Evolutionary conservation across 306 rosid genomes (phyloP).

Genomic region (Cucumis cinereus): DNA sequence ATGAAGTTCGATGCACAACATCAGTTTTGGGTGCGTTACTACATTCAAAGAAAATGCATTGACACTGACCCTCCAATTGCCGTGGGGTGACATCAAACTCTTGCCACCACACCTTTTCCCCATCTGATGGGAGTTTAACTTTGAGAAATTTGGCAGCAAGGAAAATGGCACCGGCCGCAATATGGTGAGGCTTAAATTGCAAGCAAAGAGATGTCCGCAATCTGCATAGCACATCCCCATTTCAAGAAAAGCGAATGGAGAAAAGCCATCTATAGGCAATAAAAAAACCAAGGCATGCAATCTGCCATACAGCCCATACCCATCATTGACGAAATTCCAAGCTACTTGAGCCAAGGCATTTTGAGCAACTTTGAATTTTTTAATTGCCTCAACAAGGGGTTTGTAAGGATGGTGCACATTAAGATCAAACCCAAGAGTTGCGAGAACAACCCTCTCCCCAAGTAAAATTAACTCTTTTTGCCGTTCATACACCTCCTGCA

Average conservation of each 20-base stretch:
- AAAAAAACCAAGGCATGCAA: slow-evolving; percentile 25
- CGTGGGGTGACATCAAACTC: slow-evolving; percentile 99
- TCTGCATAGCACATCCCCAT: slow-evolving; percentile 62
- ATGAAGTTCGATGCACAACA: slow-evolving; percentile 19
- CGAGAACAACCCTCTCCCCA: slow-evolving; percentile 96
- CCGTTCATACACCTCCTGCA: slow-evolving; percentile 93
- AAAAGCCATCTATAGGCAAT: slow-evolving; percentile 30
- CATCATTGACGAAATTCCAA: slow-evolving; percentile 98
- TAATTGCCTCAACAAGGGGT: slow-evolving; percentile 97
- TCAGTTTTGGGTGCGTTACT: slow-evolving; percentile 16
- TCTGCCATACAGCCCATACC: slow-evolving; percentile 44
- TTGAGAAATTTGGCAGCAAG: slow-evolving; percentile 98
- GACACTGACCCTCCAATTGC: slow-evolving; percentile 98
- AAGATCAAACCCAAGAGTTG: slow-evolving; percentile 89
- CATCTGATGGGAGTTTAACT: slow-evolving; percentile 97
- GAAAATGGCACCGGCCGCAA: slow-evolving; percentile 98
- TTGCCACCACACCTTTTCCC: slow-evolving; percentile 99
- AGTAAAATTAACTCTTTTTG: slow-evolving; percentile 79
- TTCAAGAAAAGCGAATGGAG: slow-evolving; percentile 35
- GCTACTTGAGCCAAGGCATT: slow-evolving; percentile 99
- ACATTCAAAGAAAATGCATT: slow-evolving; percentile 28
- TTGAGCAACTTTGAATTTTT: slow-evolving; percentile 96
- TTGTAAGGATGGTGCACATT: slow-evolving; percentile 94
- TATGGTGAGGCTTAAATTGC: slow-evolving; percentile 98
- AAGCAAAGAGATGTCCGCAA: slow-evolving; percentile 97